These are phyloP conservation scores for Oleoguttula mirabilis DNA, from an alignment of 495 filamentous ascomycete genomes.

Conservation along the genomic window DNA sequence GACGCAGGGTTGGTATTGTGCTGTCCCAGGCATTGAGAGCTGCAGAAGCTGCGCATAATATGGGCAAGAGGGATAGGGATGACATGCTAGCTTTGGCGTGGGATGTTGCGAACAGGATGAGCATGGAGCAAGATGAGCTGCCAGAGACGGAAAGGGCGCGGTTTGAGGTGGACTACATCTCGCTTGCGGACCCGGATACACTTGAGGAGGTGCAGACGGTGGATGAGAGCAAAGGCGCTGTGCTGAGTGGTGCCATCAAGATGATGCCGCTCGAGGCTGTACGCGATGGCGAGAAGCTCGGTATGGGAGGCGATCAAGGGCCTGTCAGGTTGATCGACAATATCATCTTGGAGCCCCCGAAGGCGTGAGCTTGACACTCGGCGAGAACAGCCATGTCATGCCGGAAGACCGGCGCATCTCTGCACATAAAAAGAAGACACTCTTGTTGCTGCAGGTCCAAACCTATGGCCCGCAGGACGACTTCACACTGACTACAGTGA, in stretches of 20 bases:
- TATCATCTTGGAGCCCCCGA: constrained; percentile 45
- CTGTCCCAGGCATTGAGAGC: constrained; percentile 54
- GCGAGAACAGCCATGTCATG: too few relatives aligned
- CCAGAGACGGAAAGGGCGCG: constrained; percentile 48
- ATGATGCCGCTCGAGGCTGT: constrained; percentile 71
- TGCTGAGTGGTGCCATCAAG: constrained; percentile 80
- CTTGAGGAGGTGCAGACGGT: constrained; percentile 63
- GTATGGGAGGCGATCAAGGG: constrained; percentile 54
- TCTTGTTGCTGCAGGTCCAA: too few relatives aligned
- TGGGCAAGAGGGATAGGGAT: constrained; percentile 44
- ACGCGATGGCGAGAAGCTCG: constrained; percentile 51
- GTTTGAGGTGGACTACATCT: constrained; percentile 83
- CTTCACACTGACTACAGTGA: too few relatives aligned
- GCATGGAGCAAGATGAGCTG: constrained; percentile 52
- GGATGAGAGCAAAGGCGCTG: constrained; percentile 52
- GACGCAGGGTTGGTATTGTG: constrained; percentile 59
- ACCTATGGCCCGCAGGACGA: too few relatives aligned
- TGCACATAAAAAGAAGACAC: too few relatives aligned
- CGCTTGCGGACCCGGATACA: constrained; percentile 66
- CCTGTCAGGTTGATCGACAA: constrained; percentile 91
- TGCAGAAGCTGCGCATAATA: constrained; percentile 54
- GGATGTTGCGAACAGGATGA: constrained; percentile 36
- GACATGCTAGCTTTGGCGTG: constrained; percentile 59
- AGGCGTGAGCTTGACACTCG: too few relatives aligned
- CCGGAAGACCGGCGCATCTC: too few relatives aligned